A percentile compares a stretch with the other conserved stretches of the same genome.
Conservation (phyloP, 495 filamentous ascomycete species). For the Aspergillus incahuasiensis region DNA sequence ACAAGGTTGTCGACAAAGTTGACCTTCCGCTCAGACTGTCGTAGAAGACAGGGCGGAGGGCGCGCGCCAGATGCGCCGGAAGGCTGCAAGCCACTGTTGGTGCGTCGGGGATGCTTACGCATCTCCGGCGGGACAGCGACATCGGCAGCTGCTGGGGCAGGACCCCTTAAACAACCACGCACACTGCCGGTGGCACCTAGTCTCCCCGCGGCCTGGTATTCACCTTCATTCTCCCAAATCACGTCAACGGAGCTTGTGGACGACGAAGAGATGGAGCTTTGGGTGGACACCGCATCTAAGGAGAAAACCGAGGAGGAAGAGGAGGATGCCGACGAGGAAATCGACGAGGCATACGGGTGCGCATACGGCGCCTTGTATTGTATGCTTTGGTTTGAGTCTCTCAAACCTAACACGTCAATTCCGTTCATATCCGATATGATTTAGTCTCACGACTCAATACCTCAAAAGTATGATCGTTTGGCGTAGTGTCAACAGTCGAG, state of each 20-base stretch:
- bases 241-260: conserved; percentile 44
- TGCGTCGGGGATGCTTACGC: conserved; percentile 80
- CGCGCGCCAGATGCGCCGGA: conserved; percentile 50
- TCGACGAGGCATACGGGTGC: conserved; percentile 61
- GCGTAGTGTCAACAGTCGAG: conserved; percentile 14
- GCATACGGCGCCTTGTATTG: conserved; percentile 36
- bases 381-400: conserved; percentile 37
- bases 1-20: conserved; percentile 97
- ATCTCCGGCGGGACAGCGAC: conserved; percentile 58
- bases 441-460: conserved; percentile 17
- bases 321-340: conserved; percentile 69
- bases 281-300: conserved; percentile 56
- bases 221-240: conserved; percentile 46
- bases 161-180: conserved; percentile 28
- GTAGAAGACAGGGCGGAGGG: conserved; percentile 75
- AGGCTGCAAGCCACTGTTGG: conserved; percentile 41
- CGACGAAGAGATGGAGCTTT: conserved; percentile 48
- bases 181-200: conserved; percentile 17
- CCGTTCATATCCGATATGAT: conserved; percentile 41
- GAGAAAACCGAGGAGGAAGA: conserved; percentile 80
- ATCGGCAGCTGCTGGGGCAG: conserved; percentile 29
- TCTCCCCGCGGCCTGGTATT: conserved; percentile 28
- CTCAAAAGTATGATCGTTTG: conserved; percentile 14
- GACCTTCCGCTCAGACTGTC: conserved; percentile 89
- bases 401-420: conserved; percentile 48